Evolutionary conservation across 179 eudicot species (phyloP).

Genomic region (Beta macrorhiza): DNA sequence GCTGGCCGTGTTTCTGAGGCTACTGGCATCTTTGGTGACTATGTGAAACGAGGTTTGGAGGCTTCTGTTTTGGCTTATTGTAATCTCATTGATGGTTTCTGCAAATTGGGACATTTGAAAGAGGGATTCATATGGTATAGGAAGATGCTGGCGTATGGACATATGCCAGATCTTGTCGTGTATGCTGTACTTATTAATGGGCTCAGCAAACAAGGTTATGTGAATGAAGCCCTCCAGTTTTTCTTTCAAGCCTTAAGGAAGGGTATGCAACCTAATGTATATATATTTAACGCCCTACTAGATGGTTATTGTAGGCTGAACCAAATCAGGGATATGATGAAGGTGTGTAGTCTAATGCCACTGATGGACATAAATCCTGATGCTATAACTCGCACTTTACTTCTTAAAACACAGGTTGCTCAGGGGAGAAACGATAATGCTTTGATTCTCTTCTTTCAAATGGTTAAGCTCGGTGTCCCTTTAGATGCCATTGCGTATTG

Average conservation of each 20-base stretch:
- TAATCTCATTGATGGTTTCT: conserved; percentile 60
- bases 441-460: conserved; percentile 44
- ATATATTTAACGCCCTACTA: conserved; percentile 48
- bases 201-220: conserved; percentile 50
- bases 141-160: conserved; percentile 40
- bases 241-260: conserved; percentile 45
- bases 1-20: conserved; percentile 49
- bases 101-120: conserved; percentile 47
- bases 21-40: conserved; percentile 48
- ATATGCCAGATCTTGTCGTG: conserved; percentile 44
- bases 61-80: conserved; percentile 47
- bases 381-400: conserved; percentile 45
- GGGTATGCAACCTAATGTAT: conserved; percentile 42
- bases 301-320: conserved; percentile 59
- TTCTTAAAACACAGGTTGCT: conserved; percentile 42
- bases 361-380: conserved; percentile 40
- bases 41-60: conserved; percentile 52
- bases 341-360: conserved; percentile 45
- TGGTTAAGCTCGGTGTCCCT: conserved; percentile 40
- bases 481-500: conserved; percentile 57
- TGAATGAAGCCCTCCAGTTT: conserved; percentile 51
- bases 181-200: conserved; percentile 52
- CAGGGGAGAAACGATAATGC: conserved; percentile 35
- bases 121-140: conserved; percentile 45
- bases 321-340: conserved; percentile 35